Evolutionary conservation across 805 yeast genomes (phyloP).

Genomic region (Kurtzmaniella fragi): DNA sequence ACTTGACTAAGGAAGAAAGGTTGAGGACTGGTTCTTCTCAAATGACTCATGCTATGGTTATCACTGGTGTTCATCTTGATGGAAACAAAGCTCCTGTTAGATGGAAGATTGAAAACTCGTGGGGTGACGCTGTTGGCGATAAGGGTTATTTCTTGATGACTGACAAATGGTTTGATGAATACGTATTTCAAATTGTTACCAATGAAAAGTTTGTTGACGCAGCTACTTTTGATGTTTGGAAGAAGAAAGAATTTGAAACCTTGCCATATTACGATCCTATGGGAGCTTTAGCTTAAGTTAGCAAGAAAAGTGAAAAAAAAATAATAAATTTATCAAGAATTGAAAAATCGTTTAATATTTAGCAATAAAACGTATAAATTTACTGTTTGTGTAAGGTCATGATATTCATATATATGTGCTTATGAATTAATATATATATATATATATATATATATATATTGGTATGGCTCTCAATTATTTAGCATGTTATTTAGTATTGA

Average conservation of each 20-base stretch:
- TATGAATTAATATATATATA: too few species aligned
- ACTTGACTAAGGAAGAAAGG: conserved; percentile 59
- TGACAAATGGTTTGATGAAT: conserved; percentile 41
- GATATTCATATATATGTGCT: too few species aligned
- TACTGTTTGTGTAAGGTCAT: too few species aligned
- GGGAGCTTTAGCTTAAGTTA: conserved; percentile 36
- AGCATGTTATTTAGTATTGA: background rate
- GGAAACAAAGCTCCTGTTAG: conserved; percentile 31
- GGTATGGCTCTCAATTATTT: too few species aligned
- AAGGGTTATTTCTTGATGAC: conserved; percentile 41
- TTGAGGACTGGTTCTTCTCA: conserved; percentile 64
- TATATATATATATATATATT: too few species aligned
- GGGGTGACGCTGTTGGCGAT: conserved; percentile 39
- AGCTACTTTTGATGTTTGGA: conserved; percentile 31
- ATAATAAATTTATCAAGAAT: too few species aligned
- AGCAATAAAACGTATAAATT: too few species aligned
- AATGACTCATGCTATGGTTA: conserved; percentile 90
- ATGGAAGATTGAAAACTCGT: conserved; percentile 42
- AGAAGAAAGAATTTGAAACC: conserved; percentile 22
- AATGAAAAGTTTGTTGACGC: conserved; percentile 31
- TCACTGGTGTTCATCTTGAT: conserved; percentile 76
- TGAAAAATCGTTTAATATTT: too few species aligned
- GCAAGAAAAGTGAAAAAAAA: background rate
- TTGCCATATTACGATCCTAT: conserved; percentile 40
- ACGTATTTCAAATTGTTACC: conserved; percentile 38